Evolutionary conservation across 495 filamentous ascomycete genomes (phyloP).

Genomic region (Beverwykella pulmonaria): DNA sequence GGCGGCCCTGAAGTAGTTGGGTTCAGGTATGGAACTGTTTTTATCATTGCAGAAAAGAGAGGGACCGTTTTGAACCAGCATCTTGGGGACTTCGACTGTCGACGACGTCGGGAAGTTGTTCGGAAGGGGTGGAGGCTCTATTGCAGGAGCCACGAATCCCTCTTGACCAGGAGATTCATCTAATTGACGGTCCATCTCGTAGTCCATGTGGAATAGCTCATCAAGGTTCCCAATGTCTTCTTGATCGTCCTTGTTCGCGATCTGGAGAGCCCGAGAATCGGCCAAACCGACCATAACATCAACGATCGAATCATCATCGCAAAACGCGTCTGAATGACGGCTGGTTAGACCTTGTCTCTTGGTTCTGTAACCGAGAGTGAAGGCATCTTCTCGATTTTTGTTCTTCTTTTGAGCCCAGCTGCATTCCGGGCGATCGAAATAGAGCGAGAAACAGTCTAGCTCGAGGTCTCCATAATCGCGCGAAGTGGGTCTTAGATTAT

Average conservation of each 20-base stretch:
- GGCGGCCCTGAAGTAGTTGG: background rate
- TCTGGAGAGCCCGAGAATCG: conserved; percentile 34
- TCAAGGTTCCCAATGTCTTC: background rate
- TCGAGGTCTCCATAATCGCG: conserved; percentile 33
- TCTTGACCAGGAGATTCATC: background rate
- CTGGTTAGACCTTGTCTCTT: background rate
- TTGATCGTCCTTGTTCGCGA: background rate
- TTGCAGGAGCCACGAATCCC: background rate
- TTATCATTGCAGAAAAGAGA: conserved; percentile 10
- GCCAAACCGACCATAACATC: conserved; percentile 39
- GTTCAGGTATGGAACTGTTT: background rate
- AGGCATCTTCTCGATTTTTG: background rate
- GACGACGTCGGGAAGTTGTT: background rate
- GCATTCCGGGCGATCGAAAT: conserved; percentile 1
- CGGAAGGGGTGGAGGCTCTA: background rate
- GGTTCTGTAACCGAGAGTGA: background rate
- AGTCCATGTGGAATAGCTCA: background rate
- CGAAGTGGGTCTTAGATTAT: background rate
- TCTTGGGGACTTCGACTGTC: background rate
- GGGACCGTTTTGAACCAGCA: background rate
- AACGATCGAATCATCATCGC: conserved; percentile 37
- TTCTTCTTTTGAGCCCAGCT: background rate
- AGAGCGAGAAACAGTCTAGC: background rate
- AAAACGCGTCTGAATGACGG: conserved; percentile 10
- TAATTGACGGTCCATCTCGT: background rate